Conservation (phyloP, 2,329 filamentous ascomycete species). For the Dactylellina sp. region DNA sequence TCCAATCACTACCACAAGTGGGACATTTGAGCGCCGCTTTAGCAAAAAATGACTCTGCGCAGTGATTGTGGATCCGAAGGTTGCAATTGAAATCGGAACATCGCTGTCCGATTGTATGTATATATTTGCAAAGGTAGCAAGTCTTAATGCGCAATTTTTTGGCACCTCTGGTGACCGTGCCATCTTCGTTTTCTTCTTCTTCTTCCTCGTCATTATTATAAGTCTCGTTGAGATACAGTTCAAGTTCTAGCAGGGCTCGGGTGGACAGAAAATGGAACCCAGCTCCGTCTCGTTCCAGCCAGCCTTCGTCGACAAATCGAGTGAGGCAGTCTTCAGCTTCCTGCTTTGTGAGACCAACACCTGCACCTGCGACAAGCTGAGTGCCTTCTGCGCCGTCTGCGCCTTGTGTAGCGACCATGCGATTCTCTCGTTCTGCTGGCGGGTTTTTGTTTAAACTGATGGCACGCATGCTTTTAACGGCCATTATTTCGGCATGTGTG, state of each 20-base stretch:
- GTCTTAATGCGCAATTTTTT: constrained; percentile 77
- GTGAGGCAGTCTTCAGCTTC: constrained; percentile 80
- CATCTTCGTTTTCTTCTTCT: constrained; percentile 65
- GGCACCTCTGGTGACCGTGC: constrained; percentile 64
- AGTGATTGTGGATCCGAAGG: constrained; percentile 80
- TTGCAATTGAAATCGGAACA: constrained; percentile 77
- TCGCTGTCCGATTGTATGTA: constrained; percentile 83
- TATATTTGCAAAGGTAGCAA: constrained; percentile 88
- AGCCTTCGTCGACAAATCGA: constrained; percentile 80
- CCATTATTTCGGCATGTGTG: constrained; percentile 82
- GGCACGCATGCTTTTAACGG: constrained; percentile 82
- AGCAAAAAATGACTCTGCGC: constrained; percentile 77
- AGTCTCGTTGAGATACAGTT: constrained; percentile 83
- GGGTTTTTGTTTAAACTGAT: constrained; percentile 72
- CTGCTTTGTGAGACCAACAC: constrained; percentile 75
- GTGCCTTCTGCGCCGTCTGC: constrained; percentile 62
- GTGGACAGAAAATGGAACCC: constrained; percentile 81
- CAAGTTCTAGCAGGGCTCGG: constrained; percentile 84
- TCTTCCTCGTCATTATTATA: constrained; percentile 82
- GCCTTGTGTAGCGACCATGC: constrained; percentile 57
- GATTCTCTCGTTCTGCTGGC: constrained; percentile 61
- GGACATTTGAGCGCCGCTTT: constrained; percentile 71
- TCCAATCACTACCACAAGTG: constrained; percentile 37
- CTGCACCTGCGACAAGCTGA: constrained; percentile 60
- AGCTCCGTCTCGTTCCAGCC: constrained; percentile 78